A percentile compares a stretch with the other conserved stretches of the same genome.
Evolutionary conservation across 2,329 filamentous ascomycete genomes (phyloP).

Genomic region (Westerdykella aurantiaca): DNA sequence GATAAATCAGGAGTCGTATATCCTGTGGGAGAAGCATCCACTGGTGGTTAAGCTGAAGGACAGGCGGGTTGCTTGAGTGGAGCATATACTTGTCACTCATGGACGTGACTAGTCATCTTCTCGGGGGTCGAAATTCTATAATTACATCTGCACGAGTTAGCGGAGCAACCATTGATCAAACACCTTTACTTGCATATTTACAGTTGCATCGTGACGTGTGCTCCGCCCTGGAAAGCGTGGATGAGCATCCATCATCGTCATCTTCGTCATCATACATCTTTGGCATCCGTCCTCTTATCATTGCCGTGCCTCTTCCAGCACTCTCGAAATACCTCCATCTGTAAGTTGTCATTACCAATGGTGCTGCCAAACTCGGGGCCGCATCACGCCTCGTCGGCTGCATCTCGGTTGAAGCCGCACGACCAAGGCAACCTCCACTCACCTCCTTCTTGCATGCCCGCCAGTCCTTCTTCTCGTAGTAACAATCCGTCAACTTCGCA

Average conservation of each 20-base stretch:
- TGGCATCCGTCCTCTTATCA: slow-evolving; percentile 71
- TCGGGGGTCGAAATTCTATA: too few relatives aligned
- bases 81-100: background rate
- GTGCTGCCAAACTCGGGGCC: background rate
- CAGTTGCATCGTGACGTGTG: too few relatives aligned
- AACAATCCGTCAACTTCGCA: slow-evolving; percentile 86
- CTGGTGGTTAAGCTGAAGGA: slow-evolving; percentile 27
- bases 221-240: too few relatives aligned
- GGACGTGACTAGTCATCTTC: too few relatives aligned
- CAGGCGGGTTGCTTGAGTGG: background rate
- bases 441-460: slow-evolving; percentile 82
- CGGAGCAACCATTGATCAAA: background rate
- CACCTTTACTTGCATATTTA: background rate
- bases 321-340: slow-evolving; percentile 86
- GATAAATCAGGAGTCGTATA: slow-evolving; percentile 30
- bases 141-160: too few relatives aligned
- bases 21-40: slow-evolving; percentile 36
- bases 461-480: slow-evolving; percentile 96
- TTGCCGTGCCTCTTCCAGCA: slow-evolving; percentile 93
- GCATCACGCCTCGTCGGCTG: background rate
- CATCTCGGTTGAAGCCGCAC: slow-evolving; percentile 1
- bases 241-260: too few relatives aligned
- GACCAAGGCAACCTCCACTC: slow-evolving; percentile 34
- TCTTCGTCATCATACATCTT: slow-evolving; percentile 51
- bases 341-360: background rate